A percentile compares a stretch with the other conserved stretches of the same genome.
phyloP scores from a whole-genome alignment of 1,139 yeast genomes.

The Candida sanyaensis region DNA sequence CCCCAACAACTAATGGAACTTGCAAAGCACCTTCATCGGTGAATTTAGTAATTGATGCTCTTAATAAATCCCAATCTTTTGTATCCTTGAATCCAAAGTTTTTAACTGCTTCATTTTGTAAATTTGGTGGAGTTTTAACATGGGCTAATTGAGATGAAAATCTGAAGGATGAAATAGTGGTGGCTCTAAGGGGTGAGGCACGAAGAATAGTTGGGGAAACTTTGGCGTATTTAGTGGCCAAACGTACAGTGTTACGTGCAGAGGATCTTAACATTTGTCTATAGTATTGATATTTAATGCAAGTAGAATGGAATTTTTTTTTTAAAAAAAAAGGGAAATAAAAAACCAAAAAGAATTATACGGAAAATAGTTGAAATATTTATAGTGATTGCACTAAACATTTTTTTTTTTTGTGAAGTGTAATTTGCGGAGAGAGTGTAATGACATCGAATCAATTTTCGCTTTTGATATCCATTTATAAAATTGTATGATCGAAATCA shows the following conservation, averaged over 20 bases:
- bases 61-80: constrained; percentile 75
- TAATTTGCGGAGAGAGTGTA: constrained; percentile 1
- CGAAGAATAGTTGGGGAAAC: constrained; percentile 11
- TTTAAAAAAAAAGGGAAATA: not conserved
- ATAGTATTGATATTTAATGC: constrained; percentile 1
- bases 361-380: not conserved
- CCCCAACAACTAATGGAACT: constrained; percentile 91
- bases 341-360: not conserved
- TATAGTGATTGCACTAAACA: not conserved
- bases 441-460: not conserved
- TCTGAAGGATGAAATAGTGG: constrained; percentile 17
- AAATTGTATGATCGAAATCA: too few species aligned
- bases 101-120: constrained; percentile 65
- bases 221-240: constrained; percentile 17
- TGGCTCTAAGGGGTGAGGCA: constrained; percentile 1
- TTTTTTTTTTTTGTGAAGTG: not conserved
- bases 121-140: constrained; percentile 52
- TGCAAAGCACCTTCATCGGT: constrained; percentile 60
- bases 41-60: constrained; percentile 69
- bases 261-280: constrained; percentile 29
- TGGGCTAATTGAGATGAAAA: constrained; percentile 48
- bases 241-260: constrained; percentile 22
- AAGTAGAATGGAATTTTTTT: not conserved
- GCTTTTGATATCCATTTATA: constrained; percentile 1
- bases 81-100: constrained; percentile 58